Base-by-base conservation (phyloP, 2,329 filamentous ascomycete species). In the Blumeria graminis region DNA sequence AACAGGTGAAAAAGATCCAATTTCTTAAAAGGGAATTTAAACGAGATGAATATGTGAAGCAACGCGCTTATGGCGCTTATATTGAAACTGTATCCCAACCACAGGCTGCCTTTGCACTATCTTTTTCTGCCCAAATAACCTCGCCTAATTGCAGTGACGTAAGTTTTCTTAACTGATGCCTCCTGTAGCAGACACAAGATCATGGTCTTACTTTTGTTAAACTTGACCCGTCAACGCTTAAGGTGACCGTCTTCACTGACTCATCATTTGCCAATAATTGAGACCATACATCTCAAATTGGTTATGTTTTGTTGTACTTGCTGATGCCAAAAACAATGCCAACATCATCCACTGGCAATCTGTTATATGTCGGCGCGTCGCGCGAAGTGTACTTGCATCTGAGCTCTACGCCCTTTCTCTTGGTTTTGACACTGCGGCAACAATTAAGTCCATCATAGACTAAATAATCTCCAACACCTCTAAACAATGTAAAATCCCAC, bases 71-170 rank as follows among this genome's bases (percentile, higher is more conserved):
- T 32, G 53, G 53, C 8, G 35, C 53, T 9, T 55, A 55, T 28
- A 45, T 55, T 22, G 43, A 18, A n/a, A 38, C 41, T 14, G 34
- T 58, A 18, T 57, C n/a, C 18, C 39, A 57, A 55, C 58, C 45
- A 16, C 38, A 59, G 28, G 46, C 45, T 18, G 16, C 48, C 28
- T 3, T 33, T 28, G 13, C 10, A 6, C 28, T 50, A 33, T 50
- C 46, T 9, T 50, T 9, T 32, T 16, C 46, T 8, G 46, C 46
- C 13, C 46, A 50, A 33, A n/a, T n/a, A n/a, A n/a, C n/a, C n/a
- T n/a, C n/a, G n/a, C n/a, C n/a, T n/a, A n/a, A n/a, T n/a, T n/a
- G 18, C 33, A 28, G 10, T 33, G 53, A 55, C 18, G n/a, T 32
- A 4, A 32, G 28, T n/a, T 10, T 35, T 36, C 54, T 56, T 48